Base-by-base conservation (phyloP, 1,284 basidiomycete genomes). In the Megacollybia platyphylla region DNA sequence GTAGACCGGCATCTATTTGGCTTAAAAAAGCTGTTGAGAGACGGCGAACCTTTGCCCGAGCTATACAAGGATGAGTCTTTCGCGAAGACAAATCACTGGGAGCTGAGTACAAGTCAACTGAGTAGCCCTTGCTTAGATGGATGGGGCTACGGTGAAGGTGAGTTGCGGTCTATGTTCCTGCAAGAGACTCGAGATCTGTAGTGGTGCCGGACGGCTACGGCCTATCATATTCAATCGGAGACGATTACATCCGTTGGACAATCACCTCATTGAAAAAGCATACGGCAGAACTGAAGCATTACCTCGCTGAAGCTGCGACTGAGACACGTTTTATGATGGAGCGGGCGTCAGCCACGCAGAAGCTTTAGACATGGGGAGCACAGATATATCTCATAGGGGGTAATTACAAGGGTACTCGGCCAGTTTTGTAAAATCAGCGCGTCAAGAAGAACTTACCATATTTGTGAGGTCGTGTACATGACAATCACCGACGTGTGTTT, bases 61-160 rank as follows among this genome's bases (percentile, higher is more conserved):
- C 65, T 97, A 8, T 97, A 90, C 69, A 72, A 62, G 44, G 93
- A 98, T 56, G 65, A 69, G 40, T 79, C 83, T 11, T 96, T 76
- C 55, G 59, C 67, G 8, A 70, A 71, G 58, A 86, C 80, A 34
- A 77, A 61, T 43, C 87, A 92, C 58, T 98, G 94, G 96, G 86
- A 92, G 61, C 64, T 98, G 50, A 88, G 83, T 38, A 98, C 94
- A 4, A 87, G 81, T 51, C 87, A 97, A 60, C 68, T 98, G 49
- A 86, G 82, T 42, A 84, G 79, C 42, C 73, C 75, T 47, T 90
- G 75, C 60, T 70, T 98, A 40, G 87, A 93, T 52, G 91, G 91
- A 30, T 97, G 94, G 93, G 94, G 94, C 27, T 97, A 94, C 58
- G 93, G 93, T 8, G 90, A 97, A 74, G 89, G 85, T 87, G 46